Evolutionary conservation across 2,329 filamentous ascomycete genomes (phyloP), one percentile per base, ranked within the genome.

Genomic region (Aspergillus texensis): DNA sequence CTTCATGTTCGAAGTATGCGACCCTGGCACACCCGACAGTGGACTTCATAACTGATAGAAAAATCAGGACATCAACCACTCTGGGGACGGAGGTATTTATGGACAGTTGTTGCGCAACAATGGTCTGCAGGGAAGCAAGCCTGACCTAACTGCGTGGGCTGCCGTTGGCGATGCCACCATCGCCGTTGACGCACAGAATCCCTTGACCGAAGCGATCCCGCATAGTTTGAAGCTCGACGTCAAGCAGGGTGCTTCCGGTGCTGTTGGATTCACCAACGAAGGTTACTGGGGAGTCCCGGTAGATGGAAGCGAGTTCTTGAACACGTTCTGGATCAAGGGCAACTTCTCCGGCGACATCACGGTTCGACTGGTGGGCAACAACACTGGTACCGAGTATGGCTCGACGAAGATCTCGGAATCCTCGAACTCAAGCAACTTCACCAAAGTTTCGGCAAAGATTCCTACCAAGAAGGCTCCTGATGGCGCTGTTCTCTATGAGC

Each of bases 21-120:
- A 34, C 19, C 24, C 10, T 16, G 39, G 46, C 54, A 36, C 43
- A 16, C 43, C 26, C 3, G n/a, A n/a, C 11, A 45, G 8, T 12
- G 10, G 5, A 28, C 21, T 9, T 14, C 2, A 30, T 34, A 36
- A 53, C 16, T 50, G 30, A 28, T 41, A 11, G 28, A 16, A 1
- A 0, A 11, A 16, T 41, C 57, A 87, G 84, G 86, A 88, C 60
- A 89, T 89, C 74, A 88, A 88, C 75, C 86, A 90, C 74, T 89
- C 86, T 2, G 89, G 89, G 2, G 90, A 92, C 71, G 89, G 90
- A 26, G 90, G 89, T 6, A 85, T 92, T 65, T 92, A 92, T 72
- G 89, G 87, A 56, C 89, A 92, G 71, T 76, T 92, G 61, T 85
- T 92, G 62, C 85, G 84, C 58, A 92, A 92, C 75, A 84, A 89